Base-by-base conservation (phyloP, 202 grass and related monocot genomes). In the Carex sylvatica region DNA sequence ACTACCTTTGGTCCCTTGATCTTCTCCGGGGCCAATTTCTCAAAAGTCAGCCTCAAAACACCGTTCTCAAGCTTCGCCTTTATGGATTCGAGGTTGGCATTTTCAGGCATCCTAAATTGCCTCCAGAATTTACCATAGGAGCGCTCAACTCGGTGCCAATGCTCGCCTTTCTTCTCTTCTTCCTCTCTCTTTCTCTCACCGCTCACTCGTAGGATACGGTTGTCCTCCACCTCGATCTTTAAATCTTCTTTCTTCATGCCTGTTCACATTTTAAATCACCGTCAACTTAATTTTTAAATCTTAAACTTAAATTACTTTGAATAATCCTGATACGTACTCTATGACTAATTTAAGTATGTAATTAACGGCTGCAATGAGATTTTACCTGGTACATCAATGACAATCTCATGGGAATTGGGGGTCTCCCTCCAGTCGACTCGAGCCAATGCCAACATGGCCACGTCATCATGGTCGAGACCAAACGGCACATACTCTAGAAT, bases 361-460 rank as follows among this genome's bases (percentile, higher is more conserved):
- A 35, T 35, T 35, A 35, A 35, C 33, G 5, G 4, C 33, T 35
- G 3, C 33, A 42, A 46, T 46, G 42, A 10, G 42, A 6, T 46
- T 46, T 49, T 49, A 88, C 86, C 82, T 1, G 94, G 94, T 10
- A 97, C 94, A 85, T 93, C 94, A 2, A 97, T 84, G 4, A 87
- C 84, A 84, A 97, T 90, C 63, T 97, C 87, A 79, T 97, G 94
- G 6, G 88, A 65, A 31, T 88, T 85, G 15, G 87, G 2, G 5
- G 94, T 92, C 91, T 97, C 94, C n/a, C 88, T 83, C 91, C 91
- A 93, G 82, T 97, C 94, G 30, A 93, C 91, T 30, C 91, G 85
- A 5, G 94, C 89, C 79, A 86, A 80, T 20, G 74, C 52, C 42
- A 73, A 3, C 4, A 84, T 20, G 2, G 83, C 82, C 14, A 84